These are phyloP conservation scores for Alternaria dauci DNA, from an alignment of 2,329 filamentous ascomycete species.

Conservation along the genomic window DNA sequence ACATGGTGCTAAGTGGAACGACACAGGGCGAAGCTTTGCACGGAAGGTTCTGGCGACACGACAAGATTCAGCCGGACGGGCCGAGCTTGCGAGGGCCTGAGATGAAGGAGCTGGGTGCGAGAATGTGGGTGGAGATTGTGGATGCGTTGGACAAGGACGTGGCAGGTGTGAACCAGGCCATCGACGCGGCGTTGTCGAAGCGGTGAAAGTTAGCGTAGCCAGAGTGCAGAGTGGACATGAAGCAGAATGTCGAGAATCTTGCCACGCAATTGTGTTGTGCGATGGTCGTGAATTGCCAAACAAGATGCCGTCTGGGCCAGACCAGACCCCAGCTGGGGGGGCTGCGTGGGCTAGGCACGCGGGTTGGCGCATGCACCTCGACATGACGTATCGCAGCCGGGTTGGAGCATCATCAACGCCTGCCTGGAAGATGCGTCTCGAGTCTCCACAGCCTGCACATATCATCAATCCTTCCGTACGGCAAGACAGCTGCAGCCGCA, in stretches of 20 bases:
- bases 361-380: background rate
- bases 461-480: conserved; percentile 15
- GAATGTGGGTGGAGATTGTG: conserved; percentile 48
- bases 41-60: conserved; percentile 49
- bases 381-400: conserved; percentile 26
- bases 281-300: background rate
- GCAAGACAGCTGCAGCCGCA: conserved; percentile 21
- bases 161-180: conserved; percentile 19
- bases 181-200: conserved; percentile 18
- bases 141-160: conserved; percentile 43
- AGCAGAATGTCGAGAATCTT: background rate
- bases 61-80: conserved; percentile 42
- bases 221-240: background rate
- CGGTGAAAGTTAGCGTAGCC: background rate
- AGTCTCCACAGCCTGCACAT: conserved; percentile 12
- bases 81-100: conserved; percentile 41
- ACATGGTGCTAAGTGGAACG: conserved; percentile 46
- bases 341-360: conserved; percentile 15
- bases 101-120: conserved; percentile 40
- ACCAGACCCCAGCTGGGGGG: conserved; percentile 4
- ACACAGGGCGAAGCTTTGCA: conserved; percentile 45
- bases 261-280: background rate
- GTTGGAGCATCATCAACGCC: conserved; percentile 18
- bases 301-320: background rate
- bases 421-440: conserved; percentile 13